These are phyloP conservation scores for Scopulariopsis brevicaulis DNA, from an alignment of 2,329 filamentous ascomycete species.

Conservation along the genomic window DNA sequence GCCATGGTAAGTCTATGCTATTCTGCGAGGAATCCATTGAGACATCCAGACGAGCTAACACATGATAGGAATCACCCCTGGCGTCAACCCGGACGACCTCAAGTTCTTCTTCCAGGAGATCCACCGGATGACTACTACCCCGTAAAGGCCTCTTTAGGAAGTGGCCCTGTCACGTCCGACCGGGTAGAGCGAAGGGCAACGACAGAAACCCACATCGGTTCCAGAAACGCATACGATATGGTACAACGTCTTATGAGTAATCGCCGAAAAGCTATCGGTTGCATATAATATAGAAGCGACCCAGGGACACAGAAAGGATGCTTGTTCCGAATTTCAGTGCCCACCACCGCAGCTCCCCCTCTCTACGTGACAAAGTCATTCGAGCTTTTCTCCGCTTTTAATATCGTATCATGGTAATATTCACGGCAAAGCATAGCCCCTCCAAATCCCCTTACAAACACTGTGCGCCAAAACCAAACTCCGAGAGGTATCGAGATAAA, in stretches of 20 bases:
- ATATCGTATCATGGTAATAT: not conserved
- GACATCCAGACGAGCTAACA: slow-evolving; percentile 1
- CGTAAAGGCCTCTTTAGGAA: not conserved
- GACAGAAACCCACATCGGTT: not conserved
- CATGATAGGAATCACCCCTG: slow-evolving; percentile 70
- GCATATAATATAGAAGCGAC: not conserved
- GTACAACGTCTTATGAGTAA: not conserved
- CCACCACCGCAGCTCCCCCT: not conserved
- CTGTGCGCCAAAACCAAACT: not conserved
- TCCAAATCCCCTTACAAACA: not conserved
- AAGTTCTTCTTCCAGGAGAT: slow-evolving; percentile 93
- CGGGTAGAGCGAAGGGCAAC: not conserved
- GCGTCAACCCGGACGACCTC: slow-evolving; percentile 86
- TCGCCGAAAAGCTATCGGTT: not conserved
- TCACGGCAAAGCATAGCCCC: not conserved
- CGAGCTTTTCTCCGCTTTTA: not conserved
- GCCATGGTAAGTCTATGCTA: slow-evolving; percentile 58
- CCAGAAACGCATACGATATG: not conserved
- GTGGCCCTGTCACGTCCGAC: not conserved
- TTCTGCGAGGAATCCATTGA: not conserved
- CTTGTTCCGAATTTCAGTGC: not conserved
- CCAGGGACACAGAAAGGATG: not conserved
- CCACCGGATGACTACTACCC: slow-evolving; percentile 51
- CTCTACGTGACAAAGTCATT: not conserved
- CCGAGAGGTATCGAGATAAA: not conserved